Base-by-base conservation (phyloP, 345 rosid species). In the Ceriops tagal region DNA sequence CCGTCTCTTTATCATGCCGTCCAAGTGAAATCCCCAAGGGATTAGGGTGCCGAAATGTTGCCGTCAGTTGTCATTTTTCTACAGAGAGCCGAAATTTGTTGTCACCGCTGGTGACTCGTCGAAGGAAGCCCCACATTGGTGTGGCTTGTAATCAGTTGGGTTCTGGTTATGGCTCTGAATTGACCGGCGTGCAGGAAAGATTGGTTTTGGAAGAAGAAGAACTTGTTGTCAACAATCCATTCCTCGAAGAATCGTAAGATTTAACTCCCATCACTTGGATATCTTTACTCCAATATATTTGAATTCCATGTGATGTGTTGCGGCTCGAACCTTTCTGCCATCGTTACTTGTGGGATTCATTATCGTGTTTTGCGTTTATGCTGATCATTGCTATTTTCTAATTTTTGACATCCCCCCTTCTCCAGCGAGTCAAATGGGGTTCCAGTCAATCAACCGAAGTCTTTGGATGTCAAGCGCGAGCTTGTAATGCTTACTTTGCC, bases 401-500 rank as follows among this genome's bases (percentile, higher is more conserved):
- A 68, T 70, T 18, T 76, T 24, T 69, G 53, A 21, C 58, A 71
- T 77, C 0, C 46, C 58, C 35, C 69, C 68, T 68, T 32, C 67
- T 26, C 69, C 81, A 93, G 97, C 34, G 81, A 77, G 34, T 81
- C 83, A 43, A 67, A 39, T 15, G 73, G 57, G 9, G 51, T 64
- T 39, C 66, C 71, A 18, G 56, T 57, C 69, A 61, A 35, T 58
- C 81, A 74, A 77, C 63, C 83, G 53, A 73, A 51, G 26, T 66
- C 74, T 68, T 58, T 66, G 4, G 88, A 87, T 82, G 75, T 81
- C 53, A 90, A 87, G 73, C 74, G 57, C 61, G 93, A 95, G 83
- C 88, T 95, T 78, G 64, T 88, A 27, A 80, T 75, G 87, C 97
- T 90, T 75, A 85, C 97, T 65, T 80, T 87, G 78, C 99, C 97